phyloP scores from a whole-genome alignment of 208 protist species.

The Tritrichomonas foetus region DNA sequence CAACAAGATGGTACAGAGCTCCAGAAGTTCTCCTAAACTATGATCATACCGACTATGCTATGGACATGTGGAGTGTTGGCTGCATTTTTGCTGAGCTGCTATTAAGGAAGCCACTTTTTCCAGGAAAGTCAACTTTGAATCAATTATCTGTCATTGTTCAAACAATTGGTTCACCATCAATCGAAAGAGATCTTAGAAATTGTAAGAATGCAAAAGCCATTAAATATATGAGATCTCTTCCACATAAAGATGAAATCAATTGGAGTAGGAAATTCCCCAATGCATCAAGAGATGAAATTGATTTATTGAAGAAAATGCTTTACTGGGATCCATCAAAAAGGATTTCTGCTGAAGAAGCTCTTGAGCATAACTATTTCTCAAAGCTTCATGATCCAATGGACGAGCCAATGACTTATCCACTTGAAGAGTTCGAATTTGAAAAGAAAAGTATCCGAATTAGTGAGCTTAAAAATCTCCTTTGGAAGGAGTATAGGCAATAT shows the following conservation, averaged over 20 bases:
- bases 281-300: neutral
- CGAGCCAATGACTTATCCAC: neutral
- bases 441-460: neutral
- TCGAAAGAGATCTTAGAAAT: slow-evolving; percentile 27
- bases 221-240: neutral
- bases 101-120: slow-evolving; percentile 73
- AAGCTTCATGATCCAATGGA: slow-evolving; percentile 6
- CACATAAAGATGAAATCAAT: neutral
- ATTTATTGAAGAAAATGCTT: neutral
- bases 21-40: slow-evolving; percentile 90
- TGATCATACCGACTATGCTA: slow-evolving; percentile 74
- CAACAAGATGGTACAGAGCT: slow-evolving; percentile 85
- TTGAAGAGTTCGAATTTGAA: neutral
- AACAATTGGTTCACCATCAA: slow-evolving; percentile 58
- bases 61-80: slow-evolving; percentile 93
- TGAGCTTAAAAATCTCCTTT: neutral
- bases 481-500: neutral
- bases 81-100: slow-evolving; percentile 90
- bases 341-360: neutral
- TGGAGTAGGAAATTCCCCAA: neutral
- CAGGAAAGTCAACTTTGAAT: slow-evolving; percentile 64
- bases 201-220: neutral
- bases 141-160: slow-evolving; percentile 67
- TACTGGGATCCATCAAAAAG: neutral
- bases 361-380: neutral